Percentiles rank a stretch among this genome's conserved stretches.
phyloP scores from a whole-genome alignment of 2,329 filamentous ascomycete species.

The Fusarium nisikadoi region DNA sequence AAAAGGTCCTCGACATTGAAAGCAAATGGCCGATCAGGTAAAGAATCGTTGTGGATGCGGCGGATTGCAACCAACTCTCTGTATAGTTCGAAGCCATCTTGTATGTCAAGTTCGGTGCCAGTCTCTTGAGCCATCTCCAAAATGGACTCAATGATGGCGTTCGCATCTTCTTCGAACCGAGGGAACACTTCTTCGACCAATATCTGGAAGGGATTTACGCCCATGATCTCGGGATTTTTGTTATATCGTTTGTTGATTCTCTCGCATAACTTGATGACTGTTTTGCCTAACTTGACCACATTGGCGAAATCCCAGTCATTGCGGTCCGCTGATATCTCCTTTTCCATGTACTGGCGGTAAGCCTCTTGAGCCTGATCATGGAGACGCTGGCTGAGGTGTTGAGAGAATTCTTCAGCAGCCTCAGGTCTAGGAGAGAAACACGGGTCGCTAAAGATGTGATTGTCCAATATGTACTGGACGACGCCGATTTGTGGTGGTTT shows the following conservation, averaged over 20 bases:
- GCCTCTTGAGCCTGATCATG: conserved; percentile 79
- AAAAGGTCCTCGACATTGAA: conserved; percentile 89
- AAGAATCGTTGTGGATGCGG: conserved; percentile 77
- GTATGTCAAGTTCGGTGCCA: conserved; percentile 80
- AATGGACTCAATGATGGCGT: conserved; percentile 85
- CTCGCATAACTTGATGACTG: conserved; percentile 84
- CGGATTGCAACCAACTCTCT: conserved; percentile 87
- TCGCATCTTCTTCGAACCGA: conserved; percentile 88
- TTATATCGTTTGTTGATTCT: conserved; percentile 93
- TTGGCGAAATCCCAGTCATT: conserved; percentile 92
- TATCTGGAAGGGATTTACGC: conserved; percentile 71
- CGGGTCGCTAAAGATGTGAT: conserved; percentile 82
- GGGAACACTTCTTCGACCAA: conserved; percentile 87
- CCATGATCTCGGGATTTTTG: conserved; percentile 88
- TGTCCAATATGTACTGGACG: conserved; percentile 82
- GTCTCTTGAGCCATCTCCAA: conserved; percentile 76
- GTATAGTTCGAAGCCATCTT: conserved; percentile 96
- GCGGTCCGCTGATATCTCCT: conserved; percentile 81
- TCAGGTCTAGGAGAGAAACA: conserved; percentile 77
- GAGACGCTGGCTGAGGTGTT: conserved; percentile 77
- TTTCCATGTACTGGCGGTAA: conserved; percentile 82
- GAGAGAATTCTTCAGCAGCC: conserved; percentile 76
- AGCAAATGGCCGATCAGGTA: conserved; percentile 79
- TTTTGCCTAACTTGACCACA: conserved; percentile 87
- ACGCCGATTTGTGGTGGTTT: conserved; percentile 85